Evolutionary conservation across 495 filamentous ascomycete genomes (phyloP).

Genomic region (Entonaema liquescens): DNA sequence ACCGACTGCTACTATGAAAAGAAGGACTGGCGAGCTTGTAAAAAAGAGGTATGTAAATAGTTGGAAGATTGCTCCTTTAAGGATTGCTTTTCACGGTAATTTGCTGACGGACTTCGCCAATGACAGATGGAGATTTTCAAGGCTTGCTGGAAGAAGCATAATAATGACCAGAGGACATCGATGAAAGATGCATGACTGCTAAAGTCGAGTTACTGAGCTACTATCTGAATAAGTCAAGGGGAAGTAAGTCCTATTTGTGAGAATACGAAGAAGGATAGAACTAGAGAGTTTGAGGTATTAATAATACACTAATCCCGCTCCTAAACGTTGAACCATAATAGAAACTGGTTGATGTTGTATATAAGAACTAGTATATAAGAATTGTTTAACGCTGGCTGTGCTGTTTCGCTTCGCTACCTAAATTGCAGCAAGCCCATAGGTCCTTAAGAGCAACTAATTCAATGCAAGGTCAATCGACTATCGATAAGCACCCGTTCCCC

Average conservation of each 20-base stretch:
- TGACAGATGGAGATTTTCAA: constrained; percentile 89
- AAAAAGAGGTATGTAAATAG: constrained; percentile 75
- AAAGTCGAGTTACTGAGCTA: neutral
- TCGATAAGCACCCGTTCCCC: constrained; percentile 17
- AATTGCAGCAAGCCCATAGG: neutral
- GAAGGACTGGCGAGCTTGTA: constrained; percentile 94
- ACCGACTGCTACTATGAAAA: constrained; percentile 96
- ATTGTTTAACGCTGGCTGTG: neutral
- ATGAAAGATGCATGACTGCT: constrained; percentile 67
- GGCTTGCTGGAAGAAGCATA: constrained; percentile 90
- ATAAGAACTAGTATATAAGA: neutral
- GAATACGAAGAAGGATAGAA: neutral
- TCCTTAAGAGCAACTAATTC: no score
- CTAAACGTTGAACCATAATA: neutral
- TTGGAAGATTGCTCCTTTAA: neutral
- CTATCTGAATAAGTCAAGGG: neutral
- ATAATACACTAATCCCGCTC: constrained; percentile 26
- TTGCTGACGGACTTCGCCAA: constrained; percentile 26
- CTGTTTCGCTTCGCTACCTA: no score
- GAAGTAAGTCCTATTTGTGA: constrained; percentile 6
- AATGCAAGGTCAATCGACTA: constrained; percentile 6
- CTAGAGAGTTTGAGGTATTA: constrained; percentile 31
- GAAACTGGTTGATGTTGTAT: neutral
- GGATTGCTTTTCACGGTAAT: constrained; percentile 20
- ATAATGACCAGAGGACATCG: constrained; percentile 84